A percentile compares a stretch with the other conserved stretches of the same genome.
Conservation (phyloP, 2,329 filamentous ascomycete genomes). For the Claviceps sp. region DNA sequence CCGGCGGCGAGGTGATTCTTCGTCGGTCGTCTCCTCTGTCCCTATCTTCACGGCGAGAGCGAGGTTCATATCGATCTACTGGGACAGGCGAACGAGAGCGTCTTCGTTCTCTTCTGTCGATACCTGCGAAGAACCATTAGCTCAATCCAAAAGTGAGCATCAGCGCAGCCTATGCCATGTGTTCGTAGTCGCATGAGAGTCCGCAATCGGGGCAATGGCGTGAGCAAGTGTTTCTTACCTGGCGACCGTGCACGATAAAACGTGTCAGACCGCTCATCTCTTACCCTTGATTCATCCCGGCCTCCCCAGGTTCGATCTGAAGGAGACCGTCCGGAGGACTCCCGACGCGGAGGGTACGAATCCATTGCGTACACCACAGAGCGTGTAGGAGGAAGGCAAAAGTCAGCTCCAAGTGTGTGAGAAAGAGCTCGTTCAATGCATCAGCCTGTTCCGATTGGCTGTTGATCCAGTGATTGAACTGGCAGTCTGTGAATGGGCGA, state of each 20-base stretch:
- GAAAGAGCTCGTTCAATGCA: not conserved
- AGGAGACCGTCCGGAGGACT: slow-evolving; percentile 38
- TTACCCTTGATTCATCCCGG: slow-evolving; percentile 37
- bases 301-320: slow-evolving; percentile 38
- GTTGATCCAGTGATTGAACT: slow-evolving; percentile 10
- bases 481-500: slow-evolving; percentile 34
- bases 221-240: slow-evolving; percentile 38
- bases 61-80: slow-evolving; percentile 67
- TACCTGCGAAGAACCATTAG: slow-evolving; percentile 23
- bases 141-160: not conserved
- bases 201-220: not conserved
- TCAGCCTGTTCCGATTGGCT: slow-evolving; percentile 4
- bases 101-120: slow-evolving; percentile 47
- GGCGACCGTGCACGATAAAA: slow-evolving; percentile 58
- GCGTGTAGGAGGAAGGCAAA: not conserved
- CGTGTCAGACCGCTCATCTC: slow-evolving; percentile 42
- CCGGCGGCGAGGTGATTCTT: slow-evolving; percentile 46
- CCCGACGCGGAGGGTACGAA: slow-evolving; percentile 40
- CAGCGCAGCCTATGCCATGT: not conserved
- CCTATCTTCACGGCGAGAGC: slow-evolving; percentile 53
- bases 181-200: not conserved
- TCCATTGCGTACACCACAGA: slow-evolving; percentile 28
- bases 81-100: slow-evolving; percentile 56
- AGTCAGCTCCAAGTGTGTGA: not conserved
- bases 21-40: slow-evolving; percentile 49